Evolutionary conservation across 129 eudicot genomes (phyloP).

Genomic region (Ambrosia artemisiifolia): DNA sequence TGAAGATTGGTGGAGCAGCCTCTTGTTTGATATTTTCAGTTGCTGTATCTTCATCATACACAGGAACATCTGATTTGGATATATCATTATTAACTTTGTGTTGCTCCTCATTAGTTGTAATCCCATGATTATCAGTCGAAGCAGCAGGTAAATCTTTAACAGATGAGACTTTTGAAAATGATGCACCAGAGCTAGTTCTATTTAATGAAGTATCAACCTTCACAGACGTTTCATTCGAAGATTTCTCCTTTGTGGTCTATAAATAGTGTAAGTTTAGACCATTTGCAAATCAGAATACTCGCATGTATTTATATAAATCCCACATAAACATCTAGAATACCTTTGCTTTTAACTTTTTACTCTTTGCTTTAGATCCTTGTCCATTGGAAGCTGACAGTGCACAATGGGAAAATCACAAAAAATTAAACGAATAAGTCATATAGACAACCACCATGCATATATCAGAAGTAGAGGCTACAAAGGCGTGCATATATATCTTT

Average conservation of each 20-base stretch:
- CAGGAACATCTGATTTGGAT: constrained; percentile 38
- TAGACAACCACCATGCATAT: constrained; percentile 20
- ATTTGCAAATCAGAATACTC: constrained; percentile 8
- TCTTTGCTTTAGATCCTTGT: constrained; percentile 72
- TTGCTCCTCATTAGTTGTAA: constrained; percentile 37
- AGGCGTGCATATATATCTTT: not conserved
- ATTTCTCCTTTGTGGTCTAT: constrained; percentile 44
- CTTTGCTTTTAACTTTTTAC: constrained; percentile 56
- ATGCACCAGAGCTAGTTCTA: constrained; percentile 37
- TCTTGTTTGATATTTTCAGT: constrained; percentile 29
- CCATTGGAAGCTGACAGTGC: constrained; percentile 63
- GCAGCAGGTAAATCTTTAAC: constrained; percentile 29
- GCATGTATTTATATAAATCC: not conserved
- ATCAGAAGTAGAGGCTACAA: constrained; percentile 13
- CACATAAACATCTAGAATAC: constrained; percentile 34
- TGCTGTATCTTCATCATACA: constrained; percentile 30
- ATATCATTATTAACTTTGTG: constrained; percentile 34
- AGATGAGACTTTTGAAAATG: constrained; percentile 39
- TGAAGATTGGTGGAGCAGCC: constrained; percentile 33
- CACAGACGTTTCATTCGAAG: constrained; percentile 41
- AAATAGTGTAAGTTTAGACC: constrained; percentile 24
- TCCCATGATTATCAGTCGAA: constrained; percentile 36
- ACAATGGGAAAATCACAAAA: constrained; percentile 12
- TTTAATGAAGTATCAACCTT: constrained; percentile 40
- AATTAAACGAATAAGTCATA: constrained; percentile 11